Evolutionary conservation across 257 asterid species (phyloP).

Genomic region (Cinchona pubescens): DNA sequence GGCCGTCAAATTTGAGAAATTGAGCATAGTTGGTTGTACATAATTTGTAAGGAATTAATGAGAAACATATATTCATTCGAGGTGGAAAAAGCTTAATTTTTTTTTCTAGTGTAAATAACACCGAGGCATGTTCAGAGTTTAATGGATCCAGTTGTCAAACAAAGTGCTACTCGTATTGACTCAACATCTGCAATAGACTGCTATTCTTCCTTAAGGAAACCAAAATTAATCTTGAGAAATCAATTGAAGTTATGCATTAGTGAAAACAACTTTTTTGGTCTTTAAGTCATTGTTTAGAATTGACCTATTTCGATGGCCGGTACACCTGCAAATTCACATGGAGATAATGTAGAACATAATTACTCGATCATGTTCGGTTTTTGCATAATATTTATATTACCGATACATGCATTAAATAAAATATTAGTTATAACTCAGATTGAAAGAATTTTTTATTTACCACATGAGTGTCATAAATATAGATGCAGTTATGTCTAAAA

Average conservation of each 20-base stretch:
- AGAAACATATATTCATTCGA: neutral
- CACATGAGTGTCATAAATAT: no score
- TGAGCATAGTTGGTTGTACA: neutral
- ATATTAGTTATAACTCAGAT: no score
- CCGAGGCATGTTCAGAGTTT: constrained; percentile 21
- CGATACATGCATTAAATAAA: no score
- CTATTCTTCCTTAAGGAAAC: constrained; percentile 7
- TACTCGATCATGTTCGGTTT: no score
- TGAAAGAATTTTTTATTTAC: no score
- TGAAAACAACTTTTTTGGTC: constrained; percentile 12
- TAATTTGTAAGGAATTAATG: neutral
- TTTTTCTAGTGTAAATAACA: neutral
- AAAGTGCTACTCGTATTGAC: constrained; percentile 5
- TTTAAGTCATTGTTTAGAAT: constrained; percentile 7
- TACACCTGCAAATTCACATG: neutral
- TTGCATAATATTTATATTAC: no score
- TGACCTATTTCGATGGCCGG: constrained; percentile 8
- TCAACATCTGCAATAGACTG: constrained; percentile 29
- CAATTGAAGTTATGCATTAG: constrained; percentile 16
- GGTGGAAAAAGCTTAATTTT: neutral
- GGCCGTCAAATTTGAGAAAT: constrained; percentile 11
- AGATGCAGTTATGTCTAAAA: no score
- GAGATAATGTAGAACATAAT: no score
- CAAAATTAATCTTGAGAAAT: constrained; percentile 41
- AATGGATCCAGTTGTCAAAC: constrained; percentile 22